Base-by-base conservation (phyloP, 352 stramenopile species). In the Globisporangium polare region DNA sequence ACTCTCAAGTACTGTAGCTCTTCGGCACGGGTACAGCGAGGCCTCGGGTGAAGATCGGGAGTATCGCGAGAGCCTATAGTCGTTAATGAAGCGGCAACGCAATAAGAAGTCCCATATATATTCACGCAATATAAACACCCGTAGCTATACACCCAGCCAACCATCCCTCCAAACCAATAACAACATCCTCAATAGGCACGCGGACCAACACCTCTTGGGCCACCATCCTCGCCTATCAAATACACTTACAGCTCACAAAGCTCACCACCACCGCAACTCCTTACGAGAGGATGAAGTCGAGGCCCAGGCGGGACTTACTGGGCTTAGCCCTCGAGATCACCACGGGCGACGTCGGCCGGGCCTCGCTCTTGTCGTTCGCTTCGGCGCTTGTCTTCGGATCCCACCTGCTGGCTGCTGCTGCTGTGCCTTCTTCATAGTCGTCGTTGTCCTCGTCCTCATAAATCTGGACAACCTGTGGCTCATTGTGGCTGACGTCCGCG, bases 251-350 rank as follows among this genome's bases (percentile, higher is more conserved):
- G 18, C 15, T 20, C 2, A 35, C 7, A 8, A 10, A 35, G 5
- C 29, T 35, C 29, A 8, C 29, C 29, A 2, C 9, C n/a, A n/a
- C 7, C 29, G 33, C 9, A 7, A 18, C 7, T 45, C 39, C 39
- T 53, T 13, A 63, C 46, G 58, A 63, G 15, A 63, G 58, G 41
- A 63, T 63, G 35, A 50, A 63, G 24, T 49, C 46, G 5, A 63
- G 35, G 5, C 12, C 20, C 2, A 63, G 12, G 22, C 39, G 29
- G 29, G 15, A 29, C 39, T 0, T 33, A 33, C 29, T 39, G 37
- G 18, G 18, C 17, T 17, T 57, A 9, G 54, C 27, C 12, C 10
- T 17, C 29, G 29, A 3, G 29, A 43, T n/a, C 12, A 15, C 33
- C 8, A 39, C 33, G 12, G 17, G 24, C 31, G n/a, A 37, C n/a